These are phyloP conservation scores for Casuarina equisetifolia DNA, from an alignment of 306 rosid species.

Conservation along the genomic window DNA sequence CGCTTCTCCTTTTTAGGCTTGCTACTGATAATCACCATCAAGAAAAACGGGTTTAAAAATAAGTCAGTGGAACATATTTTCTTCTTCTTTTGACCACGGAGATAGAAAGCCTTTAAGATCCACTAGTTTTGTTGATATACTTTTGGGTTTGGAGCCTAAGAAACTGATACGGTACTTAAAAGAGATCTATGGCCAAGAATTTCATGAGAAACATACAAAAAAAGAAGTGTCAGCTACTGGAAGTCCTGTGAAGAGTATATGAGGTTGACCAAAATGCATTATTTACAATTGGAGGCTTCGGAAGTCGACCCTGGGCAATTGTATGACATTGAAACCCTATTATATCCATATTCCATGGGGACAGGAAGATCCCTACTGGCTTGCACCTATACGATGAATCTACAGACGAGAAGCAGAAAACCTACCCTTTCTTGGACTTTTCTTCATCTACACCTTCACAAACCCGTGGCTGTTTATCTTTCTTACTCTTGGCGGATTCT, in stretches of 20 bases:
- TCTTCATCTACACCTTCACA: constrained; percentile 48
- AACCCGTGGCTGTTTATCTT: constrained; percentile 52
- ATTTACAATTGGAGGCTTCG: constrained; percentile 16
- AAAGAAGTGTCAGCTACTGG: not conserved
- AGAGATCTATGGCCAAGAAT: constrained; percentile 2
- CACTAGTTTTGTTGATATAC: not conserved
- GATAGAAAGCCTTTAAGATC: not conserved
- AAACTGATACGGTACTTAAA: too few species aligned
- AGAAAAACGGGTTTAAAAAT: constrained; percentile 23
- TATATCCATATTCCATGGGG: constrained; percentile 14
- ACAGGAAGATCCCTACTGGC: constrained; percentile 1
- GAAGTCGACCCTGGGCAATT: constrained; percentile 18
- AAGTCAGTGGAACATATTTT: not conserved
- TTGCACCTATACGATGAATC: not conserved
- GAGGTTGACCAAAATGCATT: constrained; percentile 12
- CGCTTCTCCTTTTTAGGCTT: constrained; percentile 77
- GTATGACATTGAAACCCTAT: constrained; percentile 17
- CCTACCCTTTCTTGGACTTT: constrained; percentile 76
- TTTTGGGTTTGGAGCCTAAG: too few species aligned
- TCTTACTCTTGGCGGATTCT: constrained; percentile 57
- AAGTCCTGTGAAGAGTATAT: constrained; percentile 26
- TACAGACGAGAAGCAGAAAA: constrained; percentile 9
- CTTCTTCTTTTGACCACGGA: too few species aligned
- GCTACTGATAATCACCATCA: constrained; percentile 46
- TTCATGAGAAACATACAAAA: not conserved